Evolutionary conservation across 2,329 filamentous ascomycete genomes (phyloP).

Genomic region (Venturia nashicola): DNA sequence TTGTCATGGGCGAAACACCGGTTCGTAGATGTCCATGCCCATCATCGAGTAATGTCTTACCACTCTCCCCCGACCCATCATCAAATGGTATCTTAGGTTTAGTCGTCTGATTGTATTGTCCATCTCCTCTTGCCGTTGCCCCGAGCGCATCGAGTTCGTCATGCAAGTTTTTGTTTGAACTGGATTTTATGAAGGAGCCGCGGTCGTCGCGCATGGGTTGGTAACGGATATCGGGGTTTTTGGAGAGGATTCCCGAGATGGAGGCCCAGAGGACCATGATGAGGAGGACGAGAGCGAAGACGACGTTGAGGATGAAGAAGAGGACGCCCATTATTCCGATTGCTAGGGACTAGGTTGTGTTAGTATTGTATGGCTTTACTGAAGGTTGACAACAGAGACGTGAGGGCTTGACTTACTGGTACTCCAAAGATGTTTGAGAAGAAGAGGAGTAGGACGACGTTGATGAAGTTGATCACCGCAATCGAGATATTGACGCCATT

Average conservation of each 20-base stretch:
- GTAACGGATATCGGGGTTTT: constrained; percentile 90
- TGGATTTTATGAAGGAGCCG: constrained; percentile 94
- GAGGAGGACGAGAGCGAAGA: constrained; percentile 10
- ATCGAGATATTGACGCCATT: constrained; percentile 96
- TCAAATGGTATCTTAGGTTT: background rate
- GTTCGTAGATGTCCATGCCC: background rate
- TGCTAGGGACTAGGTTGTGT: constrained; percentile 20
- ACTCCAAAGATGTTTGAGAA: constrained; percentile 81
- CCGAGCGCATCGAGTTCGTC: constrained; percentile 60
- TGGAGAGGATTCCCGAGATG: constrained; percentile 66
- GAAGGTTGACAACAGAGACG: background rate
- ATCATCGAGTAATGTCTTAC: background rate
- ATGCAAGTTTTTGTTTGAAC: constrained; percentile 39
- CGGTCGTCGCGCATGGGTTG: constrained; percentile 95
- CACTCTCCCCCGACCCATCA: background rate
- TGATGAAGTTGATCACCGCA: constrained; percentile 78
- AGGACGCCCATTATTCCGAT: constrained; percentile 11
- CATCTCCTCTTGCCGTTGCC: constrained; percentile 9
- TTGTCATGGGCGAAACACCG: background rate
- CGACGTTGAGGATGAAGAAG: constrained; percentile 11
- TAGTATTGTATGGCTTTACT: background rate
- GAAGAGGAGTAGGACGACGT: constrained; percentile 76
- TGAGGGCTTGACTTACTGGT: constrained; percentile 39
- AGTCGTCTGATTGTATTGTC: background rate
- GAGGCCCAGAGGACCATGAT: constrained; percentile 72